Base-by-base conservation (phyloP, 371 early-diverging fungal genomes). In the Mucor lusitanicus region DNA sequence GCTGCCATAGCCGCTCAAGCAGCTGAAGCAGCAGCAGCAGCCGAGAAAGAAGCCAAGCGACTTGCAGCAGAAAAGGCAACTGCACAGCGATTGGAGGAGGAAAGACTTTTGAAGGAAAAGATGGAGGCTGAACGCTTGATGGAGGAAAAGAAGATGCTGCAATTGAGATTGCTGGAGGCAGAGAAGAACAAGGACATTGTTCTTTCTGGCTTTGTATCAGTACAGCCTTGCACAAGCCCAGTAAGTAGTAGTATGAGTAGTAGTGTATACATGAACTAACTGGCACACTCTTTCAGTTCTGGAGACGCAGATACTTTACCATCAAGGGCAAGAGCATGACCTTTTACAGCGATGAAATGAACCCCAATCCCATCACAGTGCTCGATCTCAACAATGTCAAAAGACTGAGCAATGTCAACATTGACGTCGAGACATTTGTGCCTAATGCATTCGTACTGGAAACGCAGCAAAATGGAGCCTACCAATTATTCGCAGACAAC, bases 361-460 rank as follows among this genome's bases (percentile, higher is more conserved):
- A 55, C 23, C 27, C 59, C 23, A 70, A 69, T 9, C 85, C 87
- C 6, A 56, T 84, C 7, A 64, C 75, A 6, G 80, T 85, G 42
- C 69, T 90, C 54, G 82, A 84, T 46, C 72, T 90, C n/a, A 77
- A 55, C 17, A 61, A 55, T 17, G 78, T 78, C 5, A 71, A 61
- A 3, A 61, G 76, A 63, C 59, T 81, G 23, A 76, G 69, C 37
- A 65, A 67, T 12, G 73, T 77, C 6, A 73, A 79, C 56, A 68
- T 68, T 11, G 78, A 77, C 50, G 65, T 67, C 15, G 79, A 82
- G 9, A 77, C 79, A 1, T 82, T 77, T 63, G 64, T 82, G 30
- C 78, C 80, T 8, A 82, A 82, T 64, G 73, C 82, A 2, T 82
- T 79, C 67, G 80, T 77, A 3, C 57, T 82, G 30, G 71, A 76